A percentile compares a stretch with the other conserved stretches of the same genome.
phyloP scores from a whole-genome alignment of 306 rosid genomes.

The Dryas drummondii region DNA sequence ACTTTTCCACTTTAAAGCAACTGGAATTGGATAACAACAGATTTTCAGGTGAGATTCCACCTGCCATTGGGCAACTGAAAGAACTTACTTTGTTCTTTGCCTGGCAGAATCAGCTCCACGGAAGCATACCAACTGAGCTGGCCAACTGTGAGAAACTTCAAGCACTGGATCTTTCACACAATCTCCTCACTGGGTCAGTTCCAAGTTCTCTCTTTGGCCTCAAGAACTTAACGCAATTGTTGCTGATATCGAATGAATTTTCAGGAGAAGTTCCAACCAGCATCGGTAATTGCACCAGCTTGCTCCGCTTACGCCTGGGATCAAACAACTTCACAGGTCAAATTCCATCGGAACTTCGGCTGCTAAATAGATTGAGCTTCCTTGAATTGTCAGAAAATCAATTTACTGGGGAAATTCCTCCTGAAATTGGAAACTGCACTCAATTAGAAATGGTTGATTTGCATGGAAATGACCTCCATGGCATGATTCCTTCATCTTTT shows the following conservation, averaged over 20 bases:
- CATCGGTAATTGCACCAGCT: slow-evolving; percentile 69
- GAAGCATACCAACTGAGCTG: slow-evolving; percentile 74
- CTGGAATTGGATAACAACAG: slow-evolving; percentile 90
- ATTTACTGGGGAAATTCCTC: slow-evolving; percentile 62
- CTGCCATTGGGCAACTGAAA: slow-evolving; percentile 64
- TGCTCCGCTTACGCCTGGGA: slow-evolving; percentile 78
- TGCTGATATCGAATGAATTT: slow-evolving; percentile 77
- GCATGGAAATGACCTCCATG: slow-evolving; percentile 71
- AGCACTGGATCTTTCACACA: slow-evolving; percentile 89
- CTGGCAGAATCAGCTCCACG: slow-evolving; percentile 83
- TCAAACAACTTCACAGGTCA: slow-evolving; percentile 76
- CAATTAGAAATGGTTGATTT: slow-evolving; percentile 87
- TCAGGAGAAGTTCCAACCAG: slow-evolving; percentile 75
- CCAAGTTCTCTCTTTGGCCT: slow-evolving; percentile 77
- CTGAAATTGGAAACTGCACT: slow-evolving; percentile 73
- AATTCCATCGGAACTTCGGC: slow-evolving; percentile 74
- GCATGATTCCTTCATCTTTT: slow-evolving; percentile 69
- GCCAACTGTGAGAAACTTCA: slow-evolving; percentile 78
- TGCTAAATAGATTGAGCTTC: slow-evolving; percentile 59
- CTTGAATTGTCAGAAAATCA: slow-evolving; percentile 77
- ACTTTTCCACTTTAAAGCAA: slow-evolving; percentile 68
- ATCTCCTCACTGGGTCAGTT: slow-evolving; percentile 65
- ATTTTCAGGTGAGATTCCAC: slow-evolving; percentile 75
- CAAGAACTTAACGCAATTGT: slow-evolving; percentile 68
- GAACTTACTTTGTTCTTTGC: slow-evolving; percentile 81